Evolutionary conservation across 1,284 basidiomycete genomes (phyloP), one percentile per base, ranked within the genome.

Genomic region (Austroboletus olivaceoglutinosus): DNA sequence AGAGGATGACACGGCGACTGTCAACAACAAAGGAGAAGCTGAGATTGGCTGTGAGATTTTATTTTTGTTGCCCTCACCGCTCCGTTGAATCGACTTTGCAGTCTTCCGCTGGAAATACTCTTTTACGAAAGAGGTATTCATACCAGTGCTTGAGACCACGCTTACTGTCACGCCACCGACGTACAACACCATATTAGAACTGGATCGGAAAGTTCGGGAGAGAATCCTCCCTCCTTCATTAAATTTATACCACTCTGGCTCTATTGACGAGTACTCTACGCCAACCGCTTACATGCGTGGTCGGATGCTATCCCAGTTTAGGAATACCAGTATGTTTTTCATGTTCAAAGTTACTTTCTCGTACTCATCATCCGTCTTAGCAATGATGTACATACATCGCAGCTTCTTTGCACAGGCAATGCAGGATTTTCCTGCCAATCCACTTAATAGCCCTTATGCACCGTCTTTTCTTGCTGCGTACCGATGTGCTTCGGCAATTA

Each of bases 381-480:
- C 75, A 22, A 69, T 83, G 49, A 56, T 83, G 12, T 80, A 77
- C 57, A 70, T 83, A 30, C 81, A 84, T 57, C 72, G 82, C 47
- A 81, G 77, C 52, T 85, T 80, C 67, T 84, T 84, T 55, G 78
- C 79, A 0, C 79, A 81, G 52, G 80, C 83, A 2, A 76, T 85
- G 73, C 68, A 81, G 15, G 81, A 84, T 55, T 74, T 78, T 58
- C 83, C 82, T 31, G 68, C 69, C 12, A 83, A 84, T 56, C 82
- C 82, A 15, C 68, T 84, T 18, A 73, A 80, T 37, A 83, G 82
- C 57, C 78, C 79, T 7, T 85, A 79, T 52, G 80, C 83, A 4
- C 83, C 82, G 0, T 84, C 82, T 4, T 83, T 83, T 59, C 70
- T 84, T 25, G 81, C 82, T 11, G 77, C 81, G 38, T 84, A 83